Conservation (phyloP, 2,329 filamentous ascomycete species). For the Microcera coccophila region DNA sequence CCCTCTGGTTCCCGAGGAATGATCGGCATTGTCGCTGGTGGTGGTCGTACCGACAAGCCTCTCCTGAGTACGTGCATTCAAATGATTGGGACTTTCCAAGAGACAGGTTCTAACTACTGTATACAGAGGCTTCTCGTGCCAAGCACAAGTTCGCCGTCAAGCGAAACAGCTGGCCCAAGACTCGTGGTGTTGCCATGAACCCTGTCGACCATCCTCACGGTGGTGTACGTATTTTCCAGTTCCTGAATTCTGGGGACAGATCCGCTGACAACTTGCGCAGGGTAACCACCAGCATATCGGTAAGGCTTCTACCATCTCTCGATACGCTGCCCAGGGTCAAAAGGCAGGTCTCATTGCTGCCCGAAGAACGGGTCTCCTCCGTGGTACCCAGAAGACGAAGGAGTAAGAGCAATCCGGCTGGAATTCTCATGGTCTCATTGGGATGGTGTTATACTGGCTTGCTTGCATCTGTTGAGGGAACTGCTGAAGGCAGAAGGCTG, state of each 20-base stretch:
- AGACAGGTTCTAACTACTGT: conserved; percentile 36
- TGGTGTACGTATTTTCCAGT: conserved; percentile 58
- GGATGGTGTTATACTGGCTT: conserved; percentile 62
- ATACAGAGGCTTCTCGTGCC: conserved; percentile 90
- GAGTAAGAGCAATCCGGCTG: conserved; percentile 68
- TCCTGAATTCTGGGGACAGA: conserved; percentile 8
- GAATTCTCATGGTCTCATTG: conserved; percentile 53
- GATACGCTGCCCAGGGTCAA: conserved; percentile 96
- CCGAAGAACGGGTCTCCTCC: conserved; percentile 98
- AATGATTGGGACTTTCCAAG: not conserved
- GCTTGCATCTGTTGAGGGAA: conserved; percentile 58
- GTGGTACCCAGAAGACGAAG: conserved; percentile 99
- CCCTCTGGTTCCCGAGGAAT: conserved; percentile 90
- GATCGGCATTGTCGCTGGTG: conserved; percentile 99
- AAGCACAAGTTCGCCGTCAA: conserved; percentile 99
- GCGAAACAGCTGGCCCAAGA: conserved; percentile 99
- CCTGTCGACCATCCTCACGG: conserved; percentile 98
- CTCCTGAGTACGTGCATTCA: conserved; percentile 70
- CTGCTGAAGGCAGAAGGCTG: conserved; percentile 45
- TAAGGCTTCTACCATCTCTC: conserved; percentile 99
- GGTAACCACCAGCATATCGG: conserved; percentile 99
- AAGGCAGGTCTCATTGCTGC: conserved; percentile 99
- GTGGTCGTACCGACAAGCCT: conserved; percentile 99
- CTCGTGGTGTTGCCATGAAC: conserved; percentile 99
- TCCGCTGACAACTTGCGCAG: conserved; percentile 44